A percentile compares a stretch with the other conserved stretches of the same genome.
phyloP scores from a whole-genome alignment of 331 rosid genomes.

The Quercus lobata region DNA sequence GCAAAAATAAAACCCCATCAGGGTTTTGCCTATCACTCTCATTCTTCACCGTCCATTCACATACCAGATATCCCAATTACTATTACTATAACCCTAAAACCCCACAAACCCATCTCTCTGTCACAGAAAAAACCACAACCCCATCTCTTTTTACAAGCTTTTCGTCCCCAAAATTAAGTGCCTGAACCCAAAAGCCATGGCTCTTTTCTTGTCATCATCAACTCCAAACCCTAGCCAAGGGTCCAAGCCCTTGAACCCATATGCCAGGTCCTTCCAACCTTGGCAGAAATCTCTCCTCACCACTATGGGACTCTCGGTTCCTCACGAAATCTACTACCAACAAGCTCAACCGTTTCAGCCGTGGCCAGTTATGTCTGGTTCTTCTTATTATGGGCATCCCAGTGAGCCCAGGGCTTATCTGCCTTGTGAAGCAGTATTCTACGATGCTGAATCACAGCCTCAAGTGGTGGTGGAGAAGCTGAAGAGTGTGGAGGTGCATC shows the following conservation, averaged over 20 bases:
- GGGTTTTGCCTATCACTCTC: background rate
- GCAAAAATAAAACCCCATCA: background rate
- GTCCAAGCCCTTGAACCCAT: background rate
- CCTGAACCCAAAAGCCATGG: background rate
- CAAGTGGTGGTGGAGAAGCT: background rate
- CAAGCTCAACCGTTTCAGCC: background rate
- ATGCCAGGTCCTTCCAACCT: background rate
- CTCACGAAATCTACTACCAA: too few species aligned
- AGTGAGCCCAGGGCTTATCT: background rate
- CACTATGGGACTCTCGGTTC: background rate
- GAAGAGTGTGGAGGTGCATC: background rate
- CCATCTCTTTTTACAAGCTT: too few species aligned
- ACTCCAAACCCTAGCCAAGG: background rate
- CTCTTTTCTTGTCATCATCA: background rate
- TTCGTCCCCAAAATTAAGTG: background rate
- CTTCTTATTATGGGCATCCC: background rate
- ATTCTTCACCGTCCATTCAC: background rate
- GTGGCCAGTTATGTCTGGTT: background rate
- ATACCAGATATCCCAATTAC: background rate
- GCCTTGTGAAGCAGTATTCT: background rate
- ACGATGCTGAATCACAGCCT: background rate
- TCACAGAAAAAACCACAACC: too few species aligned
- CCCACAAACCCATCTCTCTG: too few species aligned
- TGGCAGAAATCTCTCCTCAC: background rate
- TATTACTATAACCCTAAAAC: too few species aligned